Evolutionary conservation across 106 monocot species (phyloP).

Genomic region (Dendrobium catenatum): DNA sequence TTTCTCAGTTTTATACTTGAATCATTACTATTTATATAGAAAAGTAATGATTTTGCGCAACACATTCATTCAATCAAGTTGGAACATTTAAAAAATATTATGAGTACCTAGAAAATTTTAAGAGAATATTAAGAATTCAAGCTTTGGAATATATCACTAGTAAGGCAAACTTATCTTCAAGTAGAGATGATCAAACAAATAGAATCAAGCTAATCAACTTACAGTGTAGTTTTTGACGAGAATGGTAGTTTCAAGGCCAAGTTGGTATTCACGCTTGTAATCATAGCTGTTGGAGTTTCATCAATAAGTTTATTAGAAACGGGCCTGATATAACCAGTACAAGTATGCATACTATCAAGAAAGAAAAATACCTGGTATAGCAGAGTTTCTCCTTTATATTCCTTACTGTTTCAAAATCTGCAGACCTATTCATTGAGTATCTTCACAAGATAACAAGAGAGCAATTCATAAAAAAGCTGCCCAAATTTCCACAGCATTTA

Average conservation of each 20-base stretch:
- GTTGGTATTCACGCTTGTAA: slow-evolving; percentile 96
- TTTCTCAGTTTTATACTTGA: background rate
- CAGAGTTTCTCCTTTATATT: slow-evolving; percentile 94
- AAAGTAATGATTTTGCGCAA: background rate
- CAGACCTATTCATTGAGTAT: slow-evolving; percentile 87
- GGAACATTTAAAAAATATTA: background rate
- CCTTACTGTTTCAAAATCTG: slow-evolving; percentile 94
- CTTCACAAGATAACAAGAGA: slow-evolving; percentile 27
- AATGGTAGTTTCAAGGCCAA: slow-evolving; percentile 98
- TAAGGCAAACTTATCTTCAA: background rate
- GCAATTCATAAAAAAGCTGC: slow-evolving; percentile 4
- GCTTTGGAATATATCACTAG: background rate
- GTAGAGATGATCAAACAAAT: background rate
- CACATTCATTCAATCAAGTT: background rate
- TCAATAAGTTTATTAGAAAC: background rate
- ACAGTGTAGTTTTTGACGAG: slow-evolving; percentile 97
- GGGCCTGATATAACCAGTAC: background rate
- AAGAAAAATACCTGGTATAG: slow-evolving; percentile 64
- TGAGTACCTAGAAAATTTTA: background rate
- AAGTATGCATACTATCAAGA: slow-evolving; percentile 2
- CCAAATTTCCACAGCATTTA: background rate
- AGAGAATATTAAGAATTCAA: background rate
- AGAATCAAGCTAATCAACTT: slow-evolving; percentile 26
- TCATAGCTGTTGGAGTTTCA: slow-evolving; percentile 64
- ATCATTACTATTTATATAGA: background rate